Conservation (phyloP, 2,329 filamentous ascomycete genomes). For the Paracoccidioides lutzii region DNA sequence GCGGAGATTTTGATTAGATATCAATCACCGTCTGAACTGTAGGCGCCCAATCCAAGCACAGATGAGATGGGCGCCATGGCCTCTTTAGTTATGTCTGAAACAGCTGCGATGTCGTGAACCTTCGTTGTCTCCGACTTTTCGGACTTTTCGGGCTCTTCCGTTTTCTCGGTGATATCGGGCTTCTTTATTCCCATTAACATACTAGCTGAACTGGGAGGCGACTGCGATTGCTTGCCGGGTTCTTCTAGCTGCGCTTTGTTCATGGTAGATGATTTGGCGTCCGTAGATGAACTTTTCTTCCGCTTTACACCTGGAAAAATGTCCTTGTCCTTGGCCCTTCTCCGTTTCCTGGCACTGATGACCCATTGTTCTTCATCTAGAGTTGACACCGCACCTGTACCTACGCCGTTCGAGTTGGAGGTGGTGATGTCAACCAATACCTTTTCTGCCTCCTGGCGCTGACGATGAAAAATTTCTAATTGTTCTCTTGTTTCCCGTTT, state of each 20-base stretch:
- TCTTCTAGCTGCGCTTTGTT: background rate
- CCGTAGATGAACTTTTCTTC: slow-evolving; percentile 27
- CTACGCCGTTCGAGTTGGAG: slow-evolving; percentile 4
- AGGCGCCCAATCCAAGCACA: slow-evolving; percentile 25
- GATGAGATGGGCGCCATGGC: slow-evolving; percentile 14
- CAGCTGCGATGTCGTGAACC: slow-evolving; percentile 1
- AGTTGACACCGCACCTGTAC: slow-evolving; percentile 13
- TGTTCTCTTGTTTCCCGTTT: slow-evolving; percentile 47
- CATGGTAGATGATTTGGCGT: slow-evolving; percentile 4
- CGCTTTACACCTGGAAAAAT: slow-evolving; percentile 29
- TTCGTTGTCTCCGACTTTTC: background rate
- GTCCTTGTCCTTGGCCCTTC: slow-evolving; percentile 36
- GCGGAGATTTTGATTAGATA: slow-evolving; percentile 23
- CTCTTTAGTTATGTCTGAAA: slow-evolving; percentile 6
- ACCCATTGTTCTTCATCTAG: slow-evolving; percentile 37
- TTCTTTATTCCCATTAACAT: background rate
- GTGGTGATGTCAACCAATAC: slow-evolving; percentile 23
- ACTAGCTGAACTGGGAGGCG: background rate
- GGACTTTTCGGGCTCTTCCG: background rate
- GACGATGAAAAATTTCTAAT: slow-evolving; percentile 45
- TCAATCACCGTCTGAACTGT: slow-evolving; percentile 31
- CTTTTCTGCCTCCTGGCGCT: slow-evolving; percentile 47
- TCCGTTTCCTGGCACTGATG: slow-evolving; percentile 39
- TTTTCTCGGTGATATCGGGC: background rate
- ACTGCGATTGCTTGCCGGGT: background rate